Evolutionary conservation across 2,329 filamentous ascomycete genomes (phyloP).

Genomic region (Verticillium nubilum): DNA sequence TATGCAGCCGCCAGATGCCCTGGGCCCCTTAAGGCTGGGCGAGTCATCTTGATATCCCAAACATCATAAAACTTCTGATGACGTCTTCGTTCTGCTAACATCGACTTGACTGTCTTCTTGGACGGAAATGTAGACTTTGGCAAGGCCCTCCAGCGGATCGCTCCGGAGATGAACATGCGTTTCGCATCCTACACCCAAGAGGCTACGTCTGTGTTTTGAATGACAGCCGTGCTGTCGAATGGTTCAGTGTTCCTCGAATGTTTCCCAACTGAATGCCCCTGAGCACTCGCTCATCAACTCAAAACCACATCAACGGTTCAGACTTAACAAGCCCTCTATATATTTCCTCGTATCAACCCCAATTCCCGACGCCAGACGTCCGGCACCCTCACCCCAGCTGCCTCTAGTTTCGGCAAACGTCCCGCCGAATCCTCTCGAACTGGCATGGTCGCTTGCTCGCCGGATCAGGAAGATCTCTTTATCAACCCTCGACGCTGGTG

Average conservation of each 20-base stretch:
- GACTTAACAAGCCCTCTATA: constrained; percentile 64
- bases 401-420: constrained; percentile 29
- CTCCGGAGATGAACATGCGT: too few relatives aligned
- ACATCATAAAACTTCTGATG: not conserved
- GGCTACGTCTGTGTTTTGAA: too few relatives aligned
- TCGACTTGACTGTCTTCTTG: too few relatives aligned
- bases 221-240: too few relatives aligned
- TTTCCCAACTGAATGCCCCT: too few relatives aligned
- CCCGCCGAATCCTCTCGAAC: constrained; percentile 27
- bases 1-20: not conserved
- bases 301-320: constrained; percentile 33
- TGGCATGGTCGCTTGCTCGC: constrained; percentile 50
- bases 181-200: too few relatives aligned
- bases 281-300: not conserved
- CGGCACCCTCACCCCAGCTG: constrained; percentile 49
- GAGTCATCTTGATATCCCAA: not conserved
- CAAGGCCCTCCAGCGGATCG: too few relatives aligned
- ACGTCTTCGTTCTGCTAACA: not conserved
- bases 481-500: constrained; percentile 17
- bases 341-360: constrained; percentile 72
- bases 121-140: too few relatives aligned
- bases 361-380: constrained; percentile 63
- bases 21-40: not conserved
- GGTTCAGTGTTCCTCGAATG: too few relatives aligned
- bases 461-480: constrained; percentile 61